A percentile compares a stretch with the other conserved stretches of the same genome.
Evolutionary conservation across 2,329 filamentous ascomycete species (phyloP).

Genomic region (Ophiostoma sp.): DNA sequence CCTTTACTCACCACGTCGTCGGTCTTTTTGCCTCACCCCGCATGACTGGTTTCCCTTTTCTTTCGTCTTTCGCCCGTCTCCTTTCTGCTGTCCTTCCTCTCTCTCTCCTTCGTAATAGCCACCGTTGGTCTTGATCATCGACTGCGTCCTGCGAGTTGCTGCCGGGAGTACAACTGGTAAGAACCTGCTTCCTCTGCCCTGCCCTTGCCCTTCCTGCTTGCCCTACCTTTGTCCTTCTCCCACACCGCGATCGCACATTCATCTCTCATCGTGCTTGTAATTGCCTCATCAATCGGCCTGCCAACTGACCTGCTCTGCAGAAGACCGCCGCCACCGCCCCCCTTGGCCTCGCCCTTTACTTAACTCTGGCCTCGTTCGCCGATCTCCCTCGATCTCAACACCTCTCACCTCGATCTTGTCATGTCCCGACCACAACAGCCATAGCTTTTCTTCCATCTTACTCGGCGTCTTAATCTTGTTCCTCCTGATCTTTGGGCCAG

Average conservation of each 20-base stretch:
- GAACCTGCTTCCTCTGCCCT: not conserved
- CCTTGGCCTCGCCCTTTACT: too few species aligned
- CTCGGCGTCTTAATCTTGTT: not conserved
- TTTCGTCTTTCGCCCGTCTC: not conserved
- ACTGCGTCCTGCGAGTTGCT: not conserved
- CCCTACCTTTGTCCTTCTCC: not conserved
- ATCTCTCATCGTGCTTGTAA: not conserved
- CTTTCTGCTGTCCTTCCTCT: not conserved
- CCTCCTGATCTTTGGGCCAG: too few species aligned
- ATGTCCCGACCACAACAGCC: not conserved
- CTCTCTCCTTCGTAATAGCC: too few species aligned
- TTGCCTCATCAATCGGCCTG: not conserved
- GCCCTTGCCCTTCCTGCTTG: not conserved
- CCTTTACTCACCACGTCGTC: not conserved
- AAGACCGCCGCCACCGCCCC: not conserved
- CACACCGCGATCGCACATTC: not conserved
- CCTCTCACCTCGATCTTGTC: not conserved
- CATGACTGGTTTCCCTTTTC: not conserved
- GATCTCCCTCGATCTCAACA: not conserved
- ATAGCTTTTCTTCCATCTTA: not conserved
- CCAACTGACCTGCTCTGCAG: not conserved
- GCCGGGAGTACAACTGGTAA: not conserved
- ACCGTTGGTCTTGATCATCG: not conserved
- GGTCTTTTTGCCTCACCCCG: conserved; percentile 12
- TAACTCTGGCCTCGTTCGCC: too few species aligned